phyloP scores from a whole-genome alignment of 2,329 filamentous ascomycete species.

The Hysterium pulicare region DNA sequence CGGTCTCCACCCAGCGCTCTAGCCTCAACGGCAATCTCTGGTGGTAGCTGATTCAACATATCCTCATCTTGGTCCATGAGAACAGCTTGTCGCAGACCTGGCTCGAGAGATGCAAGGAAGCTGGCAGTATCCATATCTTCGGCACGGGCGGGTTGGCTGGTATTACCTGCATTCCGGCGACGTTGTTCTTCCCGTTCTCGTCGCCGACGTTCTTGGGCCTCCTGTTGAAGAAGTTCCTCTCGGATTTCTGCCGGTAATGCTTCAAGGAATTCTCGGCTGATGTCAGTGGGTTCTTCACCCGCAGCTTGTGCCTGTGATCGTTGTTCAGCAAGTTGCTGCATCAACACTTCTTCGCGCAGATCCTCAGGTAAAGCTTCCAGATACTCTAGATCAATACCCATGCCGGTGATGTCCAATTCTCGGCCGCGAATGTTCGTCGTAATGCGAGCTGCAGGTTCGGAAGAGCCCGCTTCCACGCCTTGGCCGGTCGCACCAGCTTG shows the following conservation, averaged over 20 bases:
- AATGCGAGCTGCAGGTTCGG: constrained; percentile 52
- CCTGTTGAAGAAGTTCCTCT: constrained; percentile 84
- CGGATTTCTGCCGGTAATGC: constrained; percentile 88
- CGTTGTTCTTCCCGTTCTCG: constrained; percentile 80
- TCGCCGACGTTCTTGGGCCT: constrained; percentile 82
- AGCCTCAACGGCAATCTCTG: constrained; percentile 82
- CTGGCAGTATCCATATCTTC: constrained; percentile 90
- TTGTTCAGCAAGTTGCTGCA: constrained; percentile 80
- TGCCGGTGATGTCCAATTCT: constrained; percentile 86
- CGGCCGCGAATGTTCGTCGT: constrained; percentile 82
- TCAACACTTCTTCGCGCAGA: constrained; percentile 91
- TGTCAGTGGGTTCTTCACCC: constrained; percentile 74
- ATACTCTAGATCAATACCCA: constrained; percentile 93
- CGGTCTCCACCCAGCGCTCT: constrained; percentile 62
- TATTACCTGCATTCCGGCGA: constrained; percentile 56
- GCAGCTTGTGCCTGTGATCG: constrained; percentile 59
- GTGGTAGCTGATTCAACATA: constrained; percentile 76
- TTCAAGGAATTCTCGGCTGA: constrained; percentile 90
- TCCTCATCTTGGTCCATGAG: constrained; percentile 90
- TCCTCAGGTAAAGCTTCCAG: constrained; percentile 97
- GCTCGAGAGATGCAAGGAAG: constrained; percentile 86
- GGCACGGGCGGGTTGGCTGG: constrained; percentile 50
- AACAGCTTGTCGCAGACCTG: constrained; percentile 78
- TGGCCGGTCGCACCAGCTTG: constrained; percentile 36
- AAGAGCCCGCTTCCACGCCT: constrained; percentile 32